Conservation (phyloP, 768 basidiomycete genomes). For the Dioszegia crocea region DNA sequence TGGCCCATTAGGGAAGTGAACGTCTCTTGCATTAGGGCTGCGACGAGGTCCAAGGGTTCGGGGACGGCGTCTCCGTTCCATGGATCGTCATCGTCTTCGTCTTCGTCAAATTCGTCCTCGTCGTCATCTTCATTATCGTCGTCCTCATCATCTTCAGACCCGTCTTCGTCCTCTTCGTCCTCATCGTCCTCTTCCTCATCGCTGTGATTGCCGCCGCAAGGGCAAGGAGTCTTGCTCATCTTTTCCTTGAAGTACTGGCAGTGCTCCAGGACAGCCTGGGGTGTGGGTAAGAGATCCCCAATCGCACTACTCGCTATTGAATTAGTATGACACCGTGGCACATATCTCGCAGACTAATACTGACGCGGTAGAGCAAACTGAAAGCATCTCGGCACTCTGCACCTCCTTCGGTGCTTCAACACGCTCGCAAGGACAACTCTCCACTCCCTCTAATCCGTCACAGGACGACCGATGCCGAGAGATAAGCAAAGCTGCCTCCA, state of each 20-base stretch:
- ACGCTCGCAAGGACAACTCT: neutral
- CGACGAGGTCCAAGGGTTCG: neutral
- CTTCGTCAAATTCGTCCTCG: neutral
- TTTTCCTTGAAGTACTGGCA: conserved; percentile 1
- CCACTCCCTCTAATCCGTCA: neutral
- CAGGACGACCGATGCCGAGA: neutral
- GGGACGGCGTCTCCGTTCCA: too few relatives aligned
- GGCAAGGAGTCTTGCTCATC: neutral
- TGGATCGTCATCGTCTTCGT: neutral
- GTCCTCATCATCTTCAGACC: neutral
- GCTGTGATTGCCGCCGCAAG: neutral
- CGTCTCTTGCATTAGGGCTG: neutral
- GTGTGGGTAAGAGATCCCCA: conserved; percentile 1
- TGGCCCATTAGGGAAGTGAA: neutral
- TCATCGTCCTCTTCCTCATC: neutral
- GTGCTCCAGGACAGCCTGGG: conserved; percentile 1
- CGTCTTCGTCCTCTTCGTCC: neutral
- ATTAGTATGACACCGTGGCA: too few relatives aligned
- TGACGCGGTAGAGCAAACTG: neutral
- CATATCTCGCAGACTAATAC: too few relatives aligned
- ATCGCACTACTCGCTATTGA: neutral
- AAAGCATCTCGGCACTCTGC: neutral
- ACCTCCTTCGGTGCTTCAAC: neutral
- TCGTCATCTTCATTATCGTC: neutral
- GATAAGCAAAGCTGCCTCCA: conserved; percentile 3